Percentiles rank a stretch among this genome's conserved stretches.
Evolutionary conservation across 1,284 basidiomycete species (phyloP).

Genomic region (Malassezia restricta): DNA sequence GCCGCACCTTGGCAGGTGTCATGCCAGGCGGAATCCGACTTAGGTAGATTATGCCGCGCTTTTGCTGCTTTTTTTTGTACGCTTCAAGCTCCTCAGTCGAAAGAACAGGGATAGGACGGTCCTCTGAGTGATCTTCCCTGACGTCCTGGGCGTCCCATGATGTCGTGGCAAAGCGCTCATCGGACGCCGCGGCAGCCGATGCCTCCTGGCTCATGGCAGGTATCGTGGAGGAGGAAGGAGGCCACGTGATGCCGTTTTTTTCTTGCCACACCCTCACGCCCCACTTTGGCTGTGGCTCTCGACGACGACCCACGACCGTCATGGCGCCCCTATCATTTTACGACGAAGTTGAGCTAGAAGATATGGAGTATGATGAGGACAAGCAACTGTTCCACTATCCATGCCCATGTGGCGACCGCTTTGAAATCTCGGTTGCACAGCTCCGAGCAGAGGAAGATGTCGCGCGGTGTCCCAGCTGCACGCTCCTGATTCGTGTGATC

Average conservation of each 20-base stretch:
- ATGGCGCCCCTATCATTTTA: constrained; percentile 21
- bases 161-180: background rate
- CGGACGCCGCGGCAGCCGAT: background rate
- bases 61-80: constrained; percentile 36
- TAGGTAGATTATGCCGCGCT: constrained; percentile 73
- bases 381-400: constrained; percentile 66
- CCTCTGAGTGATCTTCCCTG: constrained; percentile 48
- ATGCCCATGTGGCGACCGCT: constrained; percentile 94
- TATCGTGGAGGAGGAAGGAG: background rate
- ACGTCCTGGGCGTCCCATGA: background rate
- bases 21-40: constrained; percentile 96
- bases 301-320: background rate
- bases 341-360: constrained; percentile 45
- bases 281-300: too few species aligned
- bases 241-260: constrained; percentile 3
- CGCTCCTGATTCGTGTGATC: constrained; percentile 79
- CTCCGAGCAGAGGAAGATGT: constrained; percentile 83
- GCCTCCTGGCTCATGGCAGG: background rate
- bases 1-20: constrained; percentile 89
- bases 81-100: constrained; percentile 26
- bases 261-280: too few species aligned
- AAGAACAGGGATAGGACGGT: constrained; percentile 48
- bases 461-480: constrained; percentile 94
- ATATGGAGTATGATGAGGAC: constrained; percentile 43
- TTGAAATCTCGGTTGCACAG: constrained; percentile 77